Percentiles rank a stretch among this genome's conserved stretches.
Conservation (phyloP, 371 early-diverging fungal genomes). For the Mucor velutinosus region DNA sequence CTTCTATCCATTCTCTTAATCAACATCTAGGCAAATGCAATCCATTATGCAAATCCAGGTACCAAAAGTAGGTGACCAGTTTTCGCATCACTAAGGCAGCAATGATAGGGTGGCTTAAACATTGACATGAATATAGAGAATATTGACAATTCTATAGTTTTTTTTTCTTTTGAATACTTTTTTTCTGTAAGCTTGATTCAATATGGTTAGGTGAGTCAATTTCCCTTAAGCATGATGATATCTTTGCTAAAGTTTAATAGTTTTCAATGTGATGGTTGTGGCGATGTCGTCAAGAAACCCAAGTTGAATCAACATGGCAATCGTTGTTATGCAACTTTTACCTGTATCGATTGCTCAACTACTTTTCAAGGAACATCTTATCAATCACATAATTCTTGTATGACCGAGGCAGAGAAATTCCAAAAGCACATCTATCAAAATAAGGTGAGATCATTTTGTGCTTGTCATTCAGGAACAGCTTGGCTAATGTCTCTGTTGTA, state of each 20-base stretch:
- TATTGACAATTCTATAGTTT: not conserved
- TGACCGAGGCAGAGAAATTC: constrained; percentile 92
- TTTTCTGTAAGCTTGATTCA: not conserved
- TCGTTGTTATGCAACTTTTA: constrained; percentile 86
- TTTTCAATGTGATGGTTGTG: constrained; percentile 86
- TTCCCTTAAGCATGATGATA: not conserved
- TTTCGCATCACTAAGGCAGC: not conserved
- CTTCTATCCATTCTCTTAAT: too few relatives aligned
- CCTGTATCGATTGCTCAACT: constrained; percentile 90
- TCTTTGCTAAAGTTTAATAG: constrained; percentile 23
- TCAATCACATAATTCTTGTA: constrained; percentile 83
- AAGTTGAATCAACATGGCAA: constrained; percentile 82
- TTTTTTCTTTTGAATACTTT: not conserved
- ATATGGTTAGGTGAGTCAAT: not conserved
- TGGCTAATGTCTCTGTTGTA: not conserved
- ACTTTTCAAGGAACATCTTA: constrained; percentile 82
- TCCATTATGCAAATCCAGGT: too few relatives aligned
- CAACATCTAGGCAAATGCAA: too few relatives aligned
- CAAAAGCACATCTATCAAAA: constrained; percentile 68
- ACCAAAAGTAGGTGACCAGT: too few relatives aligned
- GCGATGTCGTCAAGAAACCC: constrained; percentile 90
- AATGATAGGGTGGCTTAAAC: not conserved
- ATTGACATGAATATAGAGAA: not conserved
- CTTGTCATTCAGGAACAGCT: not conserved
- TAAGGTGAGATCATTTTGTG: constrained; percentile 33